phyloP scores from a whole-genome alignment of 805 yeast species.

The Yarrowia alimentaria region DNA sequence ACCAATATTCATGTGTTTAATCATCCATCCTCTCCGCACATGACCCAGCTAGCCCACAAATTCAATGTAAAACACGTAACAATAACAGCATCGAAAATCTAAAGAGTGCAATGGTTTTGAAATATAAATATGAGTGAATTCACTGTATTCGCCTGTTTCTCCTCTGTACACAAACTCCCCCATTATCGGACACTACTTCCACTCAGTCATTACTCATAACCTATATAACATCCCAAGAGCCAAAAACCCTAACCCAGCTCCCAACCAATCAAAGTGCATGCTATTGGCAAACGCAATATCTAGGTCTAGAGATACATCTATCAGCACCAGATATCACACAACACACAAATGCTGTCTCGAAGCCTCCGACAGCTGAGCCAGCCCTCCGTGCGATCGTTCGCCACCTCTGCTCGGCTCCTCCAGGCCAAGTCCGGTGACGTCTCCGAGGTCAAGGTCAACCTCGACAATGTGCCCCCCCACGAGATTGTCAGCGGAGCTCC shows the following conservation, averaged over 20 bases:
- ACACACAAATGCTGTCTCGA: conserved; percentile 26
- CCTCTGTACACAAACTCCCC: no score
- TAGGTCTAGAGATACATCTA: conserved; percentile 9
- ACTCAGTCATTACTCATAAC: no score
- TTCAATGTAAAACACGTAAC: no score
- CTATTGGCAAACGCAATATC: conserved; percentile 8
- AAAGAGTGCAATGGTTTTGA: no score
- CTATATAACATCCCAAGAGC: not conserved
- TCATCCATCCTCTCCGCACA: no score
- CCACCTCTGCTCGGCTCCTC: conserved; percentile 24
- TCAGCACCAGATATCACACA: conserved; percentile 25
- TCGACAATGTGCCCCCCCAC: conserved; percentile 34
- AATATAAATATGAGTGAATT: no score
- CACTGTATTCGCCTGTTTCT: no score
- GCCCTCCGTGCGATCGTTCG: conserved; percentile 28
- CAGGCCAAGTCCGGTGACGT: conserved; percentile 27
- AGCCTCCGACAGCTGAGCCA: conserved; percentile 28
- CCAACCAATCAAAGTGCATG: conserved; percentile 21
- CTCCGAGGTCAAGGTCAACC: conserved; percentile 22
- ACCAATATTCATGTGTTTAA: no score
- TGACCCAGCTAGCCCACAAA: no score
- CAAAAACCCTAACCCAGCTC: conserved; percentile 12
- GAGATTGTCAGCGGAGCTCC: conserved; percentile 80
- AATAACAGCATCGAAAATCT: no score
- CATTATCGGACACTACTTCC: no score